Evolutionary conservation across 192 early-diverging fungal species (phyloP).

Genomic region (Chytriomyces sp.): DNA sequence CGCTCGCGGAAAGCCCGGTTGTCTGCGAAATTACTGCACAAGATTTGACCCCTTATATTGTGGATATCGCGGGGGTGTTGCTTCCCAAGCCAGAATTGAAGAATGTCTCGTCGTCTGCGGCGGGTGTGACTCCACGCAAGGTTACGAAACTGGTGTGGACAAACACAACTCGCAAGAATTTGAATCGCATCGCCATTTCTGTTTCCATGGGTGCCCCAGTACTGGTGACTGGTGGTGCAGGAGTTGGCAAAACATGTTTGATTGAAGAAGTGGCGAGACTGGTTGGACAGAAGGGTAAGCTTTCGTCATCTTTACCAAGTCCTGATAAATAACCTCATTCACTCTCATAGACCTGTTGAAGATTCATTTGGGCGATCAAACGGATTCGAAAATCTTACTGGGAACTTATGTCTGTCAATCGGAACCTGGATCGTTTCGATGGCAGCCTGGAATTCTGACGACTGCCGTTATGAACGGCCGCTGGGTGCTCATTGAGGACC

Average conservation of each 20-base stretch:
- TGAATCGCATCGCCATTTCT: slow-evolving; percentile 81
- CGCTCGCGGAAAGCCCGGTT: slow-evolving; percentile 11
- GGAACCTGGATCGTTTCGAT: slow-evolving; percentile 90
- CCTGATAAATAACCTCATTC: slow-evolving; percentile 40
- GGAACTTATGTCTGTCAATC: slow-evolving; percentile 94
- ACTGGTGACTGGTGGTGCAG: slow-evolving; percentile 81
- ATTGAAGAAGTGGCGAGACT: slow-evolving; percentile 83
- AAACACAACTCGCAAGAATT: slow-evolving; percentile 71
- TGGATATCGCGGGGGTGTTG: slow-evolving; percentile 29
- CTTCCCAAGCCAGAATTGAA: slow-evolving; percentile 20
- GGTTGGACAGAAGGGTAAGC: slow-evolving; percentile 52
- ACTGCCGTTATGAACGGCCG: slow-evolving; percentile 85
- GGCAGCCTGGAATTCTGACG: slow-evolving; percentile 92
- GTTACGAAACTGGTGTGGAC: slow-evolving; percentile 69
- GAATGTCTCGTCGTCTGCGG: neutral
- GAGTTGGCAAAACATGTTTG: slow-evolving; percentile 87
- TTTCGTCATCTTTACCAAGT: neutral
- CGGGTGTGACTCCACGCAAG: neutral
- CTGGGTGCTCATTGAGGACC: slow-evolving; percentile 98
- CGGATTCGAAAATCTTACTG: slow-evolving; percentile 90
- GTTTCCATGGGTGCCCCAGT: slow-evolving; percentile 85
- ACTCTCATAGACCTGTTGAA: slow-evolving; percentile 72
- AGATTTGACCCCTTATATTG: slow-evolving; percentile 3
- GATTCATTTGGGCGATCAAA: slow-evolving; percentile 95
- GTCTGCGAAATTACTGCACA: neutral